A percentile compares a stretch with the other conserved stretches of the same genome.
Evolutionary conservation across 495 filamentous ascomycete species (phyloP).

Genomic region (Hypoxylon crocopeplum): DNA sequence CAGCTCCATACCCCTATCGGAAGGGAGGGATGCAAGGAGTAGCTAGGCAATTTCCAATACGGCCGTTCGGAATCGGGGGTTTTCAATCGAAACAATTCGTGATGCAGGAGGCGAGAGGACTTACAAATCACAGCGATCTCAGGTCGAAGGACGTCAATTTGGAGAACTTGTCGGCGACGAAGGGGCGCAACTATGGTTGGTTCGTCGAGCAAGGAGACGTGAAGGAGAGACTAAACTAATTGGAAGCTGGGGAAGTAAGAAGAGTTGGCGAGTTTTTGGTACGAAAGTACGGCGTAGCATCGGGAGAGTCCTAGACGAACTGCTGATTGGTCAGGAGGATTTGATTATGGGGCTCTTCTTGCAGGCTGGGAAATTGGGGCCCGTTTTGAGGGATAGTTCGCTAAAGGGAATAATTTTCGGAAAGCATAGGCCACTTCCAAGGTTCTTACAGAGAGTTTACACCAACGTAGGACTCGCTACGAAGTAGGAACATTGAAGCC

Average conservation of each 20-base stretch:
- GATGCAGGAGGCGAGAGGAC: constrained; percentile 8
- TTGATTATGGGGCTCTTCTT: constrained; percentile 23
- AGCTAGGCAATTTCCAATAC: constrained; percentile 33
- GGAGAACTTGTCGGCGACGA: constrained; percentile 23
- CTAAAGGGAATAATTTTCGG: too few species aligned
- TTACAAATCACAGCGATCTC: constrained; percentile 32
- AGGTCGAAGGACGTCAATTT: constrained; percentile 16
- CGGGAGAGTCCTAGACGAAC: constrained; percentile 7
- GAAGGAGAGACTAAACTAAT: constrained; percentile 36
- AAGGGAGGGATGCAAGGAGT: constrained; percentile 39
- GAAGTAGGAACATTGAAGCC: too few species aligned
- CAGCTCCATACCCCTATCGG: constrained; percentile 32
- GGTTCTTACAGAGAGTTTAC: too few species aligned
- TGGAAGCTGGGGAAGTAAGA: constrained; percentile 40
- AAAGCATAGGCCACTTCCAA: too few species aligned
- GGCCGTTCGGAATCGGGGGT: constrained; percentile 17
- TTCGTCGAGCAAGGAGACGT: constrained; percentile 30
- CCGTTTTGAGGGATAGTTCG: constrained; percentile 28
- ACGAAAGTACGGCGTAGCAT: constrained; percentile 23
- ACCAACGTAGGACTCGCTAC: too few species aligned
- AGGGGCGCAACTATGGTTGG: constrained; percentile 31
- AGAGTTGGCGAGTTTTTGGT: constrained; percentile 33
- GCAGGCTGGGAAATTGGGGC: constrained; percentile 47
- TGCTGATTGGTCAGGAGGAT: constrained; percentile 26
- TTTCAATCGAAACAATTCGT: constrained; percentile 26